These are phyloP conservation scores for Penicillium desertorum DNA, from an alignment of 495 filamentous ascomycete genomes.

Conservation along the genomic window DNA sequence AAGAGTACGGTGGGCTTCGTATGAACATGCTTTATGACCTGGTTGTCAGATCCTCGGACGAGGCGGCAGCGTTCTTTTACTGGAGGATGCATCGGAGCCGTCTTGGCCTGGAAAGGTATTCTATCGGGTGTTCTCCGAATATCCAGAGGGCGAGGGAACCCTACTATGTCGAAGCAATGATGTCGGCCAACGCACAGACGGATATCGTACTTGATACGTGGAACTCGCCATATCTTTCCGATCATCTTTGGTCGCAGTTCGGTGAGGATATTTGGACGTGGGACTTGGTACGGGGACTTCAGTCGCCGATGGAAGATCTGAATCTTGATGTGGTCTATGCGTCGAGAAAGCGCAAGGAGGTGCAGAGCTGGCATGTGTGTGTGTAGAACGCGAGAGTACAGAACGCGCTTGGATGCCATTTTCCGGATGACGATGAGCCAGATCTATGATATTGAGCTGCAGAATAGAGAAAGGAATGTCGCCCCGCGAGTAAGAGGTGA, in stretches of 20 bases:
- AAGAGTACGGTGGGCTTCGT: no score
- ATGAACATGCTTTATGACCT: no score
- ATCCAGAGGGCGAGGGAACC: no score
- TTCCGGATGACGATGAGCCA: not conserved
- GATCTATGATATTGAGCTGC: not conserved
- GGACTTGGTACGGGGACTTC: not conserved
- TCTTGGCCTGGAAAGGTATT: no score
- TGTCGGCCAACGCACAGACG: no score
- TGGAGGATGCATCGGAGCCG: no score
- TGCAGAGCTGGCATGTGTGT: not conserved
- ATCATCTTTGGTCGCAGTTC: not conserved
- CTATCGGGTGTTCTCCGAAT: no score
- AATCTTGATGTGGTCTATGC: not conserved
- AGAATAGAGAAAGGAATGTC: not conserved
- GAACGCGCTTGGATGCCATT: not conserved
- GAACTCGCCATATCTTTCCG: not conserved
- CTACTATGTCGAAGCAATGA: no score
- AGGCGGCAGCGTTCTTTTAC: no score
- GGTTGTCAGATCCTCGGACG: no score
- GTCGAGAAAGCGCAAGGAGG: not conserved
- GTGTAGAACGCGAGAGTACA: not conserved
- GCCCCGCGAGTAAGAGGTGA: not conserved
- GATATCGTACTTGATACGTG: no score
- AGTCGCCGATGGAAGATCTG: not conserved
- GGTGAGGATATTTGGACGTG: not conserved